These are phyloP conservation scores for Galium porrigens DNA, from an alignment of 305 asterid genomes.

Conservation along the genomic window DNA sequence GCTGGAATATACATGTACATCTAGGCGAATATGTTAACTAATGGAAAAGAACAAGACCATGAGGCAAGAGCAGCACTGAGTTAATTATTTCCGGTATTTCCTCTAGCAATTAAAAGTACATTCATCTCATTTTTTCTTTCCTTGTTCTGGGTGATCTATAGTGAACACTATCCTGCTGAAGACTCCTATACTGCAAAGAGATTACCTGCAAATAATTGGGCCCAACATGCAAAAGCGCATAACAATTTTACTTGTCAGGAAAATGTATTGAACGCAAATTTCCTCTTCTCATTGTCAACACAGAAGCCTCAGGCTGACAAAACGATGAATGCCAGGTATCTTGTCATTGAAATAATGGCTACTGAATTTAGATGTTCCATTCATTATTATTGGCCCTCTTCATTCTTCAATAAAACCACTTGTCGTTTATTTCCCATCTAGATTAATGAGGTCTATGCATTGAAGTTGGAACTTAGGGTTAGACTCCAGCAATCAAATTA, in stretches of 20 bases:
- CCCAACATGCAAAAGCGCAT: constrained; percentile 54
- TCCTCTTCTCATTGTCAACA: constrained; percentile 54
- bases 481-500: not conserved
- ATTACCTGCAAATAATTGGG: constrained; percentile 52
- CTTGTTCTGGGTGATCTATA: constrained; percentile 19
- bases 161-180: constrained; percentile 32
- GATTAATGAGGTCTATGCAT: not conserved
- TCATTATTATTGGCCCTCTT: not conserved
- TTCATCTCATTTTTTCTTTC: constrained; percentile 7
- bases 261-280: constrained; percentile 45
- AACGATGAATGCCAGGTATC: constrained; percentile 43
- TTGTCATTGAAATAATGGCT: constrained; percentile 8
- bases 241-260: constrained; percentile 43
- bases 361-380: constrained; percentile 7
- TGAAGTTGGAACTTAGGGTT: not conserved
- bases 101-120: not conserved
- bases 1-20: constrained; percentile 15
- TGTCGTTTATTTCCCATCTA: not conserved
- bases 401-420: not conserved
- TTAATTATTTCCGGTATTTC: not conserved
- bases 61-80: constrained; percentile 27
- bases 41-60: constrained; percentile 25
- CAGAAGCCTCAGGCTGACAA: constrained; percentile 47
- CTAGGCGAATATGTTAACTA: constrained; percentile 20
- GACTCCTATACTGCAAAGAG: constrained; percentile 24